These are phyloP conservation scores for Xylariaceae sp. DNA, from an alignment of 2,329 filamentous ascomycete species.

Conservation along the genomic window DNA sequence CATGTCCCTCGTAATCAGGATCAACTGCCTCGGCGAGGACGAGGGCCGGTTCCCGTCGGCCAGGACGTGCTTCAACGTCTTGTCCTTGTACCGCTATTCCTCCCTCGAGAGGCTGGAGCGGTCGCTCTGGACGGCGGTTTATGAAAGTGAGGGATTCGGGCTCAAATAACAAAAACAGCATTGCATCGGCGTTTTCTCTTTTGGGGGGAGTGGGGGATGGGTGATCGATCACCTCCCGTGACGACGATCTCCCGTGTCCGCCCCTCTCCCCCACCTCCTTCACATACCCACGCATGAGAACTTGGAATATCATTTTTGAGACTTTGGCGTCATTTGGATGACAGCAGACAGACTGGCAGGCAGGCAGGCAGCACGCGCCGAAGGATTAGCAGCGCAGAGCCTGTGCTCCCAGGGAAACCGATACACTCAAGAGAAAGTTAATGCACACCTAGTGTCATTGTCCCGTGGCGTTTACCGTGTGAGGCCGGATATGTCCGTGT, in stretches of 20 bases:
- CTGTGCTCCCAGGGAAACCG: too few species aligned
- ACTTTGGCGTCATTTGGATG: conserved; percentile 5
- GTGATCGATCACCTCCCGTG: neutral
- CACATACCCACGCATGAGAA: conserved; percentile 4
- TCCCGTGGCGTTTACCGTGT: too few species aligned
- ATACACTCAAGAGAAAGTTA: too few species aligned
- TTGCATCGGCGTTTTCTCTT: conserved; percentile 13
- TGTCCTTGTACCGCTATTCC: conserved; percentile 68
- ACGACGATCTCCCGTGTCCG: neutral
- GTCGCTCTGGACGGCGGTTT: conserved; percentile 78
- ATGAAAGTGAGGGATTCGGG: conserved; percentile 86
- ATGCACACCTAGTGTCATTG: too few species aligned
- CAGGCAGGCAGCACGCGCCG: too few species aligned
- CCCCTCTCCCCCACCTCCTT: neutral
- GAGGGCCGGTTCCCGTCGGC: conserved; percentile 71
- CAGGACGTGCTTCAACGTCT: conserved; percentile 82
- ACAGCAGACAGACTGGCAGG: too few species aligned
- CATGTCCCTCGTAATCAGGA: conserved; percentile 67
- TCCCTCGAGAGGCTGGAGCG: conserved; percentile 59
- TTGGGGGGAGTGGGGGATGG: conserved; percentile 2
- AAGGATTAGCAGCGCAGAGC: too few species aligned
- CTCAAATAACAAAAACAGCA: conserved; percentile 32
- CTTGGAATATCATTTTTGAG: conserved; percentile 6
- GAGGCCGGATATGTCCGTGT: too few species aligned
- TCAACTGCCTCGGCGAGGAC: conserved; percentile 70